These are phyloP conservation scores for Lenzites betulinus DNA, from an alignment of 768 basidiomycete genomes.

Conservation along the genomic window DNA sequence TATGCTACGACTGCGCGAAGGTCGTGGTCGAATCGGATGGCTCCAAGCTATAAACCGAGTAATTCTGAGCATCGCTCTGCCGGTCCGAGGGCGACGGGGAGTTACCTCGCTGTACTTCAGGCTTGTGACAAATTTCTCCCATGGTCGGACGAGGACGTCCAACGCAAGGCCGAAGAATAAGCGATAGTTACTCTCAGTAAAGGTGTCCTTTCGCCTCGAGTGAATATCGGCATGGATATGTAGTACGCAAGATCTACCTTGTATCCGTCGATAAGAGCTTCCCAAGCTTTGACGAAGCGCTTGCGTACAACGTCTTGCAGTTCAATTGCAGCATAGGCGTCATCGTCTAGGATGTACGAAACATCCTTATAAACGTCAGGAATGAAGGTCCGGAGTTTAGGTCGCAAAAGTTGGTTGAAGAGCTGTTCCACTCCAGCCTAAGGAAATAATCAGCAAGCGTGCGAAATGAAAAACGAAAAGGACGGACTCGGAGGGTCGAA, in stretches of 20 bases:
- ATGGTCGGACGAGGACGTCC: constrained; percentile 88
- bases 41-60: constrained; percentile 68
- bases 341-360: constrained; percentile 87
- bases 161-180: constrained; percentile 83
- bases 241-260: constrained; percentile 50
- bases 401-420: constrained; percentile 92
- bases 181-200: constrained; percentile 88
- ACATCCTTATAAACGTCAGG: constrained; percentile 90
- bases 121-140: constrained; percentile 85
- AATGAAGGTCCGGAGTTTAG: constrained; percentile 80
- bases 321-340: constrained; percentile 79
- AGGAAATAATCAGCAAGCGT: neutral
- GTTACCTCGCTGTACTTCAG: constrained; percentile 86
- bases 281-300: constrained; percentile 90
- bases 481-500: constrained; percentile 67
- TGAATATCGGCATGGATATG: neutral
- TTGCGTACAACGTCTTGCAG: constrained; percentile 86
- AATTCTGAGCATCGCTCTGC: neutral
- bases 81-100: neutral
- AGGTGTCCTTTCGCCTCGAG: constrained; percentile 58
- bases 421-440: constrained; percentile 89
- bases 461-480: neutral
- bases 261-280: constrained; percentile 81
- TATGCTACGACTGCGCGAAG: constrained; percentile 58
- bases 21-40: constrained; percentile 54